Percentiles rank a stretch among this genome's conserved stretches.
phyloP scores from a whole-genome alignment of 1,284 basidiomycete genomes.

The Heterobasidion occidentale region DNA sequence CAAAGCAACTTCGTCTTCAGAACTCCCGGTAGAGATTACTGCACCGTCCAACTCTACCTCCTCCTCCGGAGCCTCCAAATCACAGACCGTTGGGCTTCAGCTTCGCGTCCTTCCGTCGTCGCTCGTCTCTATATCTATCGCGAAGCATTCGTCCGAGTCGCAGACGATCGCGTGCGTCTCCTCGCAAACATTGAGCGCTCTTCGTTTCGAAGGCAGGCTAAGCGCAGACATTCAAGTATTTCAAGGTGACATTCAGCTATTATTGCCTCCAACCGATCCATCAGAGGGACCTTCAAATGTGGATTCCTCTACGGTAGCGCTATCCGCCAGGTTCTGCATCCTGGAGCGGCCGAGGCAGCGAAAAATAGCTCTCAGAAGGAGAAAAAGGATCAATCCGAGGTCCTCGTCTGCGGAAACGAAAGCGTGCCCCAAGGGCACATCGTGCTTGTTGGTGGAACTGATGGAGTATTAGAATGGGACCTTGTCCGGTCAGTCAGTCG shows the following conservation, averaged over 20 bases:
- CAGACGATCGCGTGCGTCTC: constrained; percentile 16
- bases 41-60: neutral
- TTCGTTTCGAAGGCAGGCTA: constrained; percentile 5
- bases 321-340: constrained; percentile 11
- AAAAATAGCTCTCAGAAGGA: constrained; percentile 14
- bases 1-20: neutral
- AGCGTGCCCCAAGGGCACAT: constrained; percentile 53
- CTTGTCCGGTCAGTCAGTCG: constrained; percentile 35
- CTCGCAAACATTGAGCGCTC: neutral
- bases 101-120: constrained; percentile 11
- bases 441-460: constrained; percentile 38
- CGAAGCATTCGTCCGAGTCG: constrained; percentile 1
- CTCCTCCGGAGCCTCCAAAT: neutral
- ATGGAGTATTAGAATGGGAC: constrained; percentile 60
- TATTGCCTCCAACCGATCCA: constrained; percentile 21
- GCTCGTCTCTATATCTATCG: constrained; percentile 5
- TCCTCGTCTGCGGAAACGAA: constrained; percentile 23
- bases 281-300: constrained; percentile 10
- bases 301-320: constrained; percentile 7
- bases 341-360: constrained; percentile 1
- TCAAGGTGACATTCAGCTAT: constrained; percentile 15
- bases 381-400: constrained; percentile 12
- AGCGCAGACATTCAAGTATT: neutral
- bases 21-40: neutral
- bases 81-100: constrained; percentile 1